Conservation (phyloP, 106 monocot genomes). For the Acorus calamus region DNA sequence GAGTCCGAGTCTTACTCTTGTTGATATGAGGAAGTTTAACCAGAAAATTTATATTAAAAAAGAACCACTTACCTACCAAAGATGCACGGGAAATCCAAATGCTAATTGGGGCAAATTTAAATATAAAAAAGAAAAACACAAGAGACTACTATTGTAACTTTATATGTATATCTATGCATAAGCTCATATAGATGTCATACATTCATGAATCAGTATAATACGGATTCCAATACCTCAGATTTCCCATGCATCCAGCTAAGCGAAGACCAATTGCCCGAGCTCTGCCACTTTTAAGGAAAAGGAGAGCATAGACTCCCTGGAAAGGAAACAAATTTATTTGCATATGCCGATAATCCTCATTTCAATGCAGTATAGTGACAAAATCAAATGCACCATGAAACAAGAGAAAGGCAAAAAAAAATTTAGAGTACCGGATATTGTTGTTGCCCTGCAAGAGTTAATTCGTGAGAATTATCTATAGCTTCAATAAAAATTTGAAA, state of each 20-base stretch:
- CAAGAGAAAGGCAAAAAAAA: conserved; percentile 2
- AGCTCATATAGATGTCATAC: no score
- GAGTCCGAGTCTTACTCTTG: no score
- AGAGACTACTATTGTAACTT: no score
- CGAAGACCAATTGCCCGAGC: conserved; percentile 89
- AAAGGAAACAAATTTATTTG: not conserved
- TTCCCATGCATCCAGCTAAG: conserved; percentile 74
- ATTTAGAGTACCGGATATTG: conserved; percentile 60
- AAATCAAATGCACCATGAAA: conserved; percentile 5
- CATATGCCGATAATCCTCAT: no score
- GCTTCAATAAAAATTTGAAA: conserved; percentile 84
- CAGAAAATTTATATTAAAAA: no score
- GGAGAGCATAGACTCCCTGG: conserved; percentile 88
- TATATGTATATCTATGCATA: no score
- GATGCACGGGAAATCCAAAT: no score
- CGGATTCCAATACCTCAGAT: conserved; percentile 50
- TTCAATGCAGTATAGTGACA: not conserved
- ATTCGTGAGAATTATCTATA: conserved; percentile 70
- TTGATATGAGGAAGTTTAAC: no score
- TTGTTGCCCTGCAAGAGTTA: conserved; percentile 74
- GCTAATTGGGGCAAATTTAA: no score
- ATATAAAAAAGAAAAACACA: no score
- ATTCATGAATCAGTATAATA: no score
- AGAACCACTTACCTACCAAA: no score
- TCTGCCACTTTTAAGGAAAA: conserved; percentile 71